Conservation (phyloP, 140 eudicot genomes). For the Erigeron philadelphicus region DNA sequence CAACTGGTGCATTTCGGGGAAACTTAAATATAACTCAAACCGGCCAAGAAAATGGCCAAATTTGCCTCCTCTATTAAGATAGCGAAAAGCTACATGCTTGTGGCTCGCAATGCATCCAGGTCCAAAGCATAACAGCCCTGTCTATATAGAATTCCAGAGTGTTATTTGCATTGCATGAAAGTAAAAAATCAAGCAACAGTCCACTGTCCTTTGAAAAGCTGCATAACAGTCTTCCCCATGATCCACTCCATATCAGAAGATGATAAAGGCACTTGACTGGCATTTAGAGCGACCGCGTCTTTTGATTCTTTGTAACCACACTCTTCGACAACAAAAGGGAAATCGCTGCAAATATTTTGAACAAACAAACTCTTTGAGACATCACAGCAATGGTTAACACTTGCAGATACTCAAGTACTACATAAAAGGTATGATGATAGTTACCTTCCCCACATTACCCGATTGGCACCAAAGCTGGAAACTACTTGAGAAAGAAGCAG, state of each 20-base stretch:
- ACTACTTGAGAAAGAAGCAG: slow-evolving; percentile 47
- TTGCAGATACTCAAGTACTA: too few relatives aligned
- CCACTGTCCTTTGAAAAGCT: slow-evolving; percentile 47
- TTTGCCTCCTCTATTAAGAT: background rate
- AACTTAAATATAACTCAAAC: background rate
- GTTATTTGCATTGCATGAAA: background rate
- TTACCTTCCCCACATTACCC: slow-evolving; percentile 94
- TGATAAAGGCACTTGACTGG: slow-evolving; percentile 49
- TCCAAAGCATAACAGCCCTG: background rate
- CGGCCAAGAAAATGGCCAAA: background rate
- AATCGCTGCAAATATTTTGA: slow-evolving; percentile 55
- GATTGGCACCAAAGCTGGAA: slow-evolving; percentile 76
- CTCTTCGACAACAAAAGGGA: slow-evolving; percentile 77
- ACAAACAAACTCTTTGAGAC: background rate
- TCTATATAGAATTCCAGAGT: background rate
- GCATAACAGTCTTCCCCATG: slow-evolving; percentile 64
- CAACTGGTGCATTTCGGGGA: background rate
- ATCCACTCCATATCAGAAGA: slow-evolving; percentile 72
- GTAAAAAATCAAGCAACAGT: slow-evolving; percentile 25
- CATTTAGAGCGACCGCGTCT: slow-evolving; percentile 47
- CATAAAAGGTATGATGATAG: background rate
- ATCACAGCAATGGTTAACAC: background rate
- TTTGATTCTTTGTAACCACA: slow-evolving; percentile 77
- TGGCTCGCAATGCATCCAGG: background rate
- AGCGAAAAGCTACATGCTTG: background rate